A percentile compares a stretch with the other conserved stretches of the same genome.
These are phyloP conservation scores for Saccharum hybrid DNA, from an alignment of 202 grass and related monocot species.

Conservation along the genomic window DNA sequence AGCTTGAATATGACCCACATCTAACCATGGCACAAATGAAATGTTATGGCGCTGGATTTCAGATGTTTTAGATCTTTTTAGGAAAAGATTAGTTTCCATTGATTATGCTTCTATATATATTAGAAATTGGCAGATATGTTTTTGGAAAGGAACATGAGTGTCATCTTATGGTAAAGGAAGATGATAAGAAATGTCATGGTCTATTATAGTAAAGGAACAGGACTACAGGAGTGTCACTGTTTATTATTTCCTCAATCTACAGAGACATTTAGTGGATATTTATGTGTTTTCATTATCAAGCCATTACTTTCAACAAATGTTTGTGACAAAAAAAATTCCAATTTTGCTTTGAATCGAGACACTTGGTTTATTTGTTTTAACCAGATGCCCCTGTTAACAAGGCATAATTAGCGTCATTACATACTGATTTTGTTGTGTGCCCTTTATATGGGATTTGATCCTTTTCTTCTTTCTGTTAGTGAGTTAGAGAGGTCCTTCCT, in stretches of 20 bases:
- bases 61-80: neutral
- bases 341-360: neutral
- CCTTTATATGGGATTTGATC: neutral
- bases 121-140: neutral
- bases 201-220: too few species aligned
- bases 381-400: neutral
- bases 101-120: neutral
- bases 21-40: neutral
- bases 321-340: too few species aligned
- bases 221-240: too few species aligned
- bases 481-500: neutral
- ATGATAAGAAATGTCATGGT: neutral
- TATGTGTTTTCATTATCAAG: neutral
- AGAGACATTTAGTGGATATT: neutral
- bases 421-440: neutral
- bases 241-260: neutral
- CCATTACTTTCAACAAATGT: too few species aligned
- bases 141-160: neutral
- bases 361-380: too few species aligned
- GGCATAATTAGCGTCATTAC: neutral
- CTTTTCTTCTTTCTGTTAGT: neutral
- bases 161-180: neutral
- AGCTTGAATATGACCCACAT: neutral
- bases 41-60: neutral
- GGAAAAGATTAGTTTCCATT: neutral